Base-by-base conservation (phyloP, 1,139 yeast genomes). In the Yamadazyma diddensiae region DNA sequence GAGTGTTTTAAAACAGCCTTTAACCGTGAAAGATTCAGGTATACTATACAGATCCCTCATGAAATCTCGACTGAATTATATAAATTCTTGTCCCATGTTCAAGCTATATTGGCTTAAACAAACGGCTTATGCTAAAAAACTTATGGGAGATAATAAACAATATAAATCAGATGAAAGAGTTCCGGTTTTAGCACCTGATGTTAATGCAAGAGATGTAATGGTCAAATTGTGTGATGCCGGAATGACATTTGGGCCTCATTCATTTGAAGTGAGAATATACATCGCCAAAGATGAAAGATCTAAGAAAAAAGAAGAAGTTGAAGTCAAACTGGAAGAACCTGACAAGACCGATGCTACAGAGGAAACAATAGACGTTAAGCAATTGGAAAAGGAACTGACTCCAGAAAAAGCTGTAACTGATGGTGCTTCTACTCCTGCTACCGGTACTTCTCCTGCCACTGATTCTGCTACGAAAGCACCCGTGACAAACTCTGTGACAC, bases 191-290 rank as follows among this genome's bases (percentile, higher is more conserved):
- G 65, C 70, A 5, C 49, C 59, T 23, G 71, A 71, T 10, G 68
- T 67, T 7, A 77, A 77, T 53, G 82, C 82, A 21, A 67, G 94
- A 45, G 97, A 92, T 45, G 81, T 81, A 33, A 88, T 90, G 96
- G 84, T 87, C 37, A 87, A 87, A 52, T 62, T 92, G 37, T 78
- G 94, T 47, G 97, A 90, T 46, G 79, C 90, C 36, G 61, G 67
- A 1, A 58, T 88, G 62, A 66, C 70, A 5, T 67, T 84, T 23
- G 97, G 97, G 0, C 96, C 96, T 0, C 98, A 92, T 57, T 59
- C 65, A 1, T 85, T 86, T 54, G 88, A 82, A 26, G 73, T 83
- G 5, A 66, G 94, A 40, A 57, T 92, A 28, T 92, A 85, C 55
- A 81, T 88, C 16, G 77, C 88, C 32, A 85, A 86, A 47, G 95